Percentiles rank a stretch among this genome's conserved stretches.
Conservation (phyloP, 176 grass and related monocot species). For the Zoysia pacifica region DNA sequence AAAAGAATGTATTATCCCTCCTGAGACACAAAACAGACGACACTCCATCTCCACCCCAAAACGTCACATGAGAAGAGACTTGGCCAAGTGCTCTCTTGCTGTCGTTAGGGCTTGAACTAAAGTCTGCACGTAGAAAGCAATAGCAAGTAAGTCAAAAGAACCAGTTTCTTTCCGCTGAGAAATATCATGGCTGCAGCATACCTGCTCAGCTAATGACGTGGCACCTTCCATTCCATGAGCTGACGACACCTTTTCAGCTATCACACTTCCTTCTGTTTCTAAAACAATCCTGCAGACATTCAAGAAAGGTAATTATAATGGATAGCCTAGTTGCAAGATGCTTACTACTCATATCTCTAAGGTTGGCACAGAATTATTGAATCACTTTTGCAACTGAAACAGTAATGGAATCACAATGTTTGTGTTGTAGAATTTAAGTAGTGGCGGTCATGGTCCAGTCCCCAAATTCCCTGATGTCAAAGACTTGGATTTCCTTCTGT, state of each 20-base stretch:
- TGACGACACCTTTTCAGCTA: constrained; percentile 74
- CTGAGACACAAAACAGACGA: neutral
- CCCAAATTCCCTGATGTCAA: neutral
- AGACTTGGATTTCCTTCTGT: neutral
- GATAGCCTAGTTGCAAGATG: neutral
- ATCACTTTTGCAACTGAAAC: neutral
- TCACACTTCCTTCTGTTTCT: constrained; percentile 81
- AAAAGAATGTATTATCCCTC: constrained; percentile 25
- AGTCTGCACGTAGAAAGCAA: constrained; percentile 57
- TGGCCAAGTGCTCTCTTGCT: constrained; percentile 89
- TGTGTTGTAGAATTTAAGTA: neutral
- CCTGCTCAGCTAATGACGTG: constrained; percentile 88
- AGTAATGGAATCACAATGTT: neutral
- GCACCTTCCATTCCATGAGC: constrained; percentile 61
- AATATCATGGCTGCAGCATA: constrained; percentile 23
- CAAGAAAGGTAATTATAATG: neutral
- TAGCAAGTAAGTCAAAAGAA: constrained; percentile 15
- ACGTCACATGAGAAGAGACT: constrained; percentile 91
- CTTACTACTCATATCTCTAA: neutral
- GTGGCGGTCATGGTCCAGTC: neutral
- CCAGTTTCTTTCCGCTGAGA: constrained; percentile 3
- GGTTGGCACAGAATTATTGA: neutral
- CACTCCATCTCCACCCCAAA: constrained; percentile 1
- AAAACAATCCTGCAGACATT: constrained; percentile 71
- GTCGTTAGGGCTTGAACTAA: constrained; percentile 81